Evolutionary conservation across 2,329 filamentous ascomycete genomes (phyloP), one percentile per base, ranked within the genome.

Genomic region (Ilyonectria robusta): DNA sequence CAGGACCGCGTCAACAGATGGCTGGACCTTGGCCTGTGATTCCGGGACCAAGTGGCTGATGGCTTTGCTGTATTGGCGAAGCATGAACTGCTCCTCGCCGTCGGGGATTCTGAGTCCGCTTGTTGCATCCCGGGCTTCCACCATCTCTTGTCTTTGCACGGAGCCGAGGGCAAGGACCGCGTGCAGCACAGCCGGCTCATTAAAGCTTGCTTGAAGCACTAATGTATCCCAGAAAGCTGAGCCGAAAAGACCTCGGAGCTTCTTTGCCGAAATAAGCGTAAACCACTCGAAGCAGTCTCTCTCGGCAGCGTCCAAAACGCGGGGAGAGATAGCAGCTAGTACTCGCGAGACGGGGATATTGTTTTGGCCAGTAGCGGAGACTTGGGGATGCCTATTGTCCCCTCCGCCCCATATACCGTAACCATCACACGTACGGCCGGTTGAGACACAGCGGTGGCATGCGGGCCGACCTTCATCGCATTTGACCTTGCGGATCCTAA

Each of bases 101-200:
- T 59, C 69, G 5, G 40, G 2, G n/a, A 26, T n/a, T 3, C 9
- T 23, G 4, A 46, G 31, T 2, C 26, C 26, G 9, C 55, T 59
- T 11, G 26, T 50, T 11, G 51, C 50, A 33, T 53, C 48, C 4
- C 44, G 60, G 23, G 48, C 54, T 2, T 48, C 56, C 1, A 57
- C 40, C 8, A 64, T 59, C 9, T 63, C 67, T 33, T 67, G 62
- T 48, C 67, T 77, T 47, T 83, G 80, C 0, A 75, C 75, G 1
- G 81, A 79, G 57, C 78, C 75, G 15, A 84, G 68, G 1, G 82
- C 81, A 5, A 84, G 72, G 1, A 77, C 70, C 1, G 82, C 81
- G 44, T 84, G 81, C 17, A 82, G 65, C 2, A 84, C 75, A 1
- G 82, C 79, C 0, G 82, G 81, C 60, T 84, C 82, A 10, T 58